These are phyloP conservation scores for Eucalyptus erythrocorys DNA, from an alignment of 345 rosid species.

Conservation along the genomic window DNA sequence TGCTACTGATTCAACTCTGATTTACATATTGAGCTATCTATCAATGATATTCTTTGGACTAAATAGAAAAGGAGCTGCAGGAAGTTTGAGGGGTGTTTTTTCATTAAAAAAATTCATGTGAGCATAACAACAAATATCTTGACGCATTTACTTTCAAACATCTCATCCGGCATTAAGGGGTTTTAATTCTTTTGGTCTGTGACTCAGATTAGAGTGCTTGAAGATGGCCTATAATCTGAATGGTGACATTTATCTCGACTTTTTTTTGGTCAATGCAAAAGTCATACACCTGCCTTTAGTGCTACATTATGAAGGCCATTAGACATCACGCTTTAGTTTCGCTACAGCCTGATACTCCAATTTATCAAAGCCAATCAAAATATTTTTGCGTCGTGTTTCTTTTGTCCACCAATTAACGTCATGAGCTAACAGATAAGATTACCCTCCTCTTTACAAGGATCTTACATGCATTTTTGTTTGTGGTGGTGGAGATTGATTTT, in stretches of 20 bases:
- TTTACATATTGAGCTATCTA: background rate
- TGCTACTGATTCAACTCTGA: background rate
- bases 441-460: background rate
- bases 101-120: background rate
- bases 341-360: background rate
- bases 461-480: background rate
- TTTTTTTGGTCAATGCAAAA: background rate
- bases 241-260: background rate
- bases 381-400: background rate
- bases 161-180: background rate
- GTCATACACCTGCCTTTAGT: background rate
- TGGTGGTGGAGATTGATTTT: background rate
- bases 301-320: background rate
- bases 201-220: background rate
- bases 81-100: background rate
- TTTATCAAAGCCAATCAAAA: background rate
- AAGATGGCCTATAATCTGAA: background rate
- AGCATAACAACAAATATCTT: background rate
- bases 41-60: background rate
- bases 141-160: background rate
- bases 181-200: background rate
- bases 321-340: background rate
- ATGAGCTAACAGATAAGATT: background rate
- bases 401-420: background rate
- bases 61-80: background rate